Percentiles rank a stretch among this genome's conserved stretches.
phyloP scores from a whole-genome alignment of 805 yeast genomes.

The Wickerhamiella dianesei region DNA sequence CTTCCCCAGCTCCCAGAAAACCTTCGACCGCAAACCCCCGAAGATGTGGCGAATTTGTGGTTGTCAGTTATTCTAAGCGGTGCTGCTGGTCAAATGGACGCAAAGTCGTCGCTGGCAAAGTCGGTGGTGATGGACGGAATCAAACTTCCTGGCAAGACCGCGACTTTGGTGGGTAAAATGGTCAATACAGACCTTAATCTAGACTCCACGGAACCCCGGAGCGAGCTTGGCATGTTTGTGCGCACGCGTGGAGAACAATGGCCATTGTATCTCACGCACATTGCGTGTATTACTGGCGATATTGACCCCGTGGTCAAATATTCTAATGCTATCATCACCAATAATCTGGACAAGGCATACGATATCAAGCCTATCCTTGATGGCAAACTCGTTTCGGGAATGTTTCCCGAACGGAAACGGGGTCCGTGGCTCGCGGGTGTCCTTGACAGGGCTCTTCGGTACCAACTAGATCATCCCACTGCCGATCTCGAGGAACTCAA shows the following conservation, averaged over 20 bases:
- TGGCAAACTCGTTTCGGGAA: conserved; percentile 47
- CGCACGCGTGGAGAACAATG: conserved; percentile 42
- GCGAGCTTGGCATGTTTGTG: conserved; percentile 48
- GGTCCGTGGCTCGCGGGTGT: conserved; percentile 76
- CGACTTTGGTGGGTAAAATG: conserved; percentile 36
- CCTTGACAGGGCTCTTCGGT: conserved; percentile 41
- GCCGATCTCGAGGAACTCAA: conserved; percentile 42
- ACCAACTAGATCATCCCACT: conserved; percentile 69
- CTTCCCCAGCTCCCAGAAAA: conserved; percentile 3
- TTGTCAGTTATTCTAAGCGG: conserved; percentile 37
- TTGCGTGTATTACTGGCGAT: conserved; percentile 20
- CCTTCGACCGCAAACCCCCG: conserved; percentile 8
- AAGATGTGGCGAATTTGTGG: conserved; percentile 28
- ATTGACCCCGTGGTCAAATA: conserved; percentile 26
- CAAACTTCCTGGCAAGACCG: conserved; percentile 45
- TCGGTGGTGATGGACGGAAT: conserved; percentile 48
- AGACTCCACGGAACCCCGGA: neutral
- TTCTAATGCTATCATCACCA: conserved; percentile 21
- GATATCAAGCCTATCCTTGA: conserved; percentile 52
- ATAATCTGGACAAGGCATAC: conserved; percentile 33
- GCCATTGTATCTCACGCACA: conserved; percentile 31
- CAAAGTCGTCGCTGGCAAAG: conserved; percentile 24
- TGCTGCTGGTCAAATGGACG: conserved; percentile 33
- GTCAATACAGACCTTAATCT: conserved; percentile 25
- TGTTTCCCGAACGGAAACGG: conserved; percentile 41